These are phyloP conservation scores for Fusarium albosuccineum DNA, from an alignment of 2,329 filamentous ascomycete genomes.

Conservation along the genomic window DNA sequence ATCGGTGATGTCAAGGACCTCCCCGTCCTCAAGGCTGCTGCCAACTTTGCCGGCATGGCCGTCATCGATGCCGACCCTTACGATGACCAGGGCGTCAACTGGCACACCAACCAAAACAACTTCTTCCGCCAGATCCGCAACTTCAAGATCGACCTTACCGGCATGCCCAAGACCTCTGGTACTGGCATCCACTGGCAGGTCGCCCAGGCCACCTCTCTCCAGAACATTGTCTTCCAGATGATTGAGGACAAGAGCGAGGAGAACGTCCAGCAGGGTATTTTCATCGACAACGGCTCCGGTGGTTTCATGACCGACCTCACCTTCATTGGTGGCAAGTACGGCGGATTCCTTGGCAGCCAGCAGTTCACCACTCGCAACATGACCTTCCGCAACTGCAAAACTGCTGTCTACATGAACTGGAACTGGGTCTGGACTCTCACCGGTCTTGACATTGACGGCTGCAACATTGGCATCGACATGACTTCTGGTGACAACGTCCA, in stretches of 20 bases:
- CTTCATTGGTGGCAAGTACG: conserved; percentile 85
- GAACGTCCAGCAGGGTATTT: conserved; percentile 82
- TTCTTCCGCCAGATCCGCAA: conserved; percentile 88
- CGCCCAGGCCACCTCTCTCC: conserved; percentile 83
- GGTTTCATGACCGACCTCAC: conserved; percentile 86
- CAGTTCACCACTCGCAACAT: conserved; percentile 89
- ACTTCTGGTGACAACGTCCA: conserved; percentile 73
- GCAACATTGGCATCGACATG: conserved; percentile 84
- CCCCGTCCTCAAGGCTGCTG: conserved; percentile 80
- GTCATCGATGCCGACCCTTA: conserved; percentile 93
- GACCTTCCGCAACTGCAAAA: conserved; percentile 84
- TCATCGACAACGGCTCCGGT: conserved; percentile 87
- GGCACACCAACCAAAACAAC: conserved; percentile 86
- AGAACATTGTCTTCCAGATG: conserved; percentile 88
- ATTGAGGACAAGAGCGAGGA: conserved; percentile 70
- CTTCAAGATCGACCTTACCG: conserved; percentile 82
- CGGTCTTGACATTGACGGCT: conserved; percentile 79
- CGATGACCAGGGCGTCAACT: conserved; percentile 74
- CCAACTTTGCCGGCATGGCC: conserved; percentile 84
- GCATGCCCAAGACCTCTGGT: conserved; percentile 70
- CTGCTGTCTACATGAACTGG: conserved; percentile 91
- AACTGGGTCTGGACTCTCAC: conserved; percentile 91
- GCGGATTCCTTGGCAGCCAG: conserved; percentile 86
- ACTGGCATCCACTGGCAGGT: conserved; percentile 89
- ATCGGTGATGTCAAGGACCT: conserved; percentile 81